phyloP scores from a whole-genome alignment of 148 eudicot species.

The Vaccinium macrocarpon region DNA sequence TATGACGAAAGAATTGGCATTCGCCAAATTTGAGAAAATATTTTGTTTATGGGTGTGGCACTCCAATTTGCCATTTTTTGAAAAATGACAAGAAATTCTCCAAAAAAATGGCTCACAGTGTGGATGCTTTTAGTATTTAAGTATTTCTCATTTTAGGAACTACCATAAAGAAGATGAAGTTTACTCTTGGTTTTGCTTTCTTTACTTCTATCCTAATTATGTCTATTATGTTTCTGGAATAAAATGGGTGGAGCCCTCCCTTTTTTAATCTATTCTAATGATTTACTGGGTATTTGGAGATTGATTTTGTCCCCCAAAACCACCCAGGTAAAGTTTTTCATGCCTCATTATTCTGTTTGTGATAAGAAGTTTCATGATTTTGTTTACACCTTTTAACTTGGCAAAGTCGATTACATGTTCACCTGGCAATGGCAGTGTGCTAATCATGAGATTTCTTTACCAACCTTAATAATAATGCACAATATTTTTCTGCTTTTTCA shows the following conservation, averaged over 20 bases:
- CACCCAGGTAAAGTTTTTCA: neutral
- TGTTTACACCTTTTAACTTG: conserved; percentile 6
- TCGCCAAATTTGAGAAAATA: no score
- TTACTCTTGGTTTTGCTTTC: neutral
- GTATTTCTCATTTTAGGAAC: no score
- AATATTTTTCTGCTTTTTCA: no score
- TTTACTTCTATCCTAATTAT: neutral
- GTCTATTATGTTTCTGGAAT: neutral
- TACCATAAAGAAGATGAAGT: neutral
- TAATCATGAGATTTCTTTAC: neutral
- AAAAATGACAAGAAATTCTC: no score
- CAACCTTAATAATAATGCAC: no score
- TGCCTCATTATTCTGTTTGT: conserved; percentile 11
- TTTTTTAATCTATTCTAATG: neutral
- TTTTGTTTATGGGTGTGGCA: no score
- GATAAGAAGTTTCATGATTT: conserved; percentile 18
- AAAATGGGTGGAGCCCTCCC: neutral
- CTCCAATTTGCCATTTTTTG: no score
- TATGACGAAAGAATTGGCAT: no score
- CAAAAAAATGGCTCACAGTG: no score
- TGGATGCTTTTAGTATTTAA: no score
- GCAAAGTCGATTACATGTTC: neutral
- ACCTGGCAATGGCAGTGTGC: neutral
- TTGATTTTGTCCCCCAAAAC: conserved; percentile 21
- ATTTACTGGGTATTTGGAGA: conserved; percentile 6